Evolutionary conservation across 441 rosid species (phyloP), one percentile per base, ranked within the genome.

Genomic region (Croton laevigatus): DNA sequence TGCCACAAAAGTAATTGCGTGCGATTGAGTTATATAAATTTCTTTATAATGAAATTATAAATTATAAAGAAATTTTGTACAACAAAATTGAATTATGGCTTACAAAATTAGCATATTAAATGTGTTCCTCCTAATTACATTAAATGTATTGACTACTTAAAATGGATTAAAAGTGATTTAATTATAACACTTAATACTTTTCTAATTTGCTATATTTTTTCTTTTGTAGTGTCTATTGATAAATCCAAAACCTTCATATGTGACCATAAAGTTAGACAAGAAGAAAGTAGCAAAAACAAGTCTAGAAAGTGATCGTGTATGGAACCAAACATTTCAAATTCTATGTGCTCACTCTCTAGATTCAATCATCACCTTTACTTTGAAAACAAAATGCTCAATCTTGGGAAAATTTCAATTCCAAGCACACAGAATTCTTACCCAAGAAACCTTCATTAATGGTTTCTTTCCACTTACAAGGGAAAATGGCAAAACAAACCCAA

Each of bases 281-380:
- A 79, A 80, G 67, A 89, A 83, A 72, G 87, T 89, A 4, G 97
- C 91, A 16, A 83, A 81, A 65, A 91, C 98, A 14, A 89, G 87
- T 71, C 77, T 69, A 36, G 91, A 89, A 74, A 80, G 65, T 2
- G 91, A 82, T 77, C 85, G 96, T 5, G 72, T 87, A n/a, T 94
- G 98, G 96, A 94, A 89, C 70, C 98, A 91, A 68, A 91, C 94
- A 11, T 89, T 94, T 66, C 93, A 82, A 66, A 81, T 94, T 67
- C 89, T 85, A 8, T 94, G 96, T 46, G 97, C 98, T 5, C 92
- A 89, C 53, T 87, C 85, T 8, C 73, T 78, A 0, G 85, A 87
- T 73, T 85, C 97, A 40, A 73, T 68, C 51, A 66, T 93, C 75
- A 91, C 93, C 48, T 79, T 93, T 66, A 85, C 86, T 19, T 49